These are phyloP conservation scores for Eutreptiella sp. DNA, from an alignment of 208 protist species.

Conservation along the genomic window DNA sequence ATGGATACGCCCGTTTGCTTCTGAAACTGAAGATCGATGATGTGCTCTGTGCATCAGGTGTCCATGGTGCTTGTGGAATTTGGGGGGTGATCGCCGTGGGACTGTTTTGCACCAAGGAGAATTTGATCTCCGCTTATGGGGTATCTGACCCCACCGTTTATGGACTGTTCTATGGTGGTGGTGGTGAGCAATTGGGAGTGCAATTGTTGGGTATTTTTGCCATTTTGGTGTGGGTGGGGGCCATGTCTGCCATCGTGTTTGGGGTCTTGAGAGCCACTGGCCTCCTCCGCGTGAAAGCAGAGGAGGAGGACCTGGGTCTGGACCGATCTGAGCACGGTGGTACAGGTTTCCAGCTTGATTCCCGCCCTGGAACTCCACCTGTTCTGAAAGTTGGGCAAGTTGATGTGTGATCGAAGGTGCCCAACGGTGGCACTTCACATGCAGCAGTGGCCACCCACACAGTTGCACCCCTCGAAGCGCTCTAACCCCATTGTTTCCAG, in stretches of 20 bases:
- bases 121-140: conserved; percentile 19
- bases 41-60: conserved; percentile 3
- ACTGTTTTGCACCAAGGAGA: conserved; percentile 7
- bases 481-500: too few relatives aligned
- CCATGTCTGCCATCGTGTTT: background rate
- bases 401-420: too few relatives aligned
- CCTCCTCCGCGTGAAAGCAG: conserved; percentile 8
- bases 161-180: conserved; percentile 8
- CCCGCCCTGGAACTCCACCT: too few relatives aligned
- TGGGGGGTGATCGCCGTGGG: conserved; percentile 22
- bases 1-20: conserved; percentile 14
- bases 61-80: conserved; percentile 17
- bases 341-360: too few relatives aligned
- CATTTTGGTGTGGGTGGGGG: background rate
- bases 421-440: too few relatives aligned
- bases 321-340: conserved; percentile 7
- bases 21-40: conserved; percentile 19
- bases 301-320: background rate
- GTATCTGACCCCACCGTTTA: background rate
- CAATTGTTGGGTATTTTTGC: background rate
- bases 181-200: conserved; percentile 13
- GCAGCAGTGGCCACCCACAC: too few relatives aligned
- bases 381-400: too few relatives aligned
- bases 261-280: background rate
- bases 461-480: too few relatives aligned